Evolutionary conservation across 1,139 yeast species (phyloP).

Genomic region (Williopsis jadinii): DNA sequence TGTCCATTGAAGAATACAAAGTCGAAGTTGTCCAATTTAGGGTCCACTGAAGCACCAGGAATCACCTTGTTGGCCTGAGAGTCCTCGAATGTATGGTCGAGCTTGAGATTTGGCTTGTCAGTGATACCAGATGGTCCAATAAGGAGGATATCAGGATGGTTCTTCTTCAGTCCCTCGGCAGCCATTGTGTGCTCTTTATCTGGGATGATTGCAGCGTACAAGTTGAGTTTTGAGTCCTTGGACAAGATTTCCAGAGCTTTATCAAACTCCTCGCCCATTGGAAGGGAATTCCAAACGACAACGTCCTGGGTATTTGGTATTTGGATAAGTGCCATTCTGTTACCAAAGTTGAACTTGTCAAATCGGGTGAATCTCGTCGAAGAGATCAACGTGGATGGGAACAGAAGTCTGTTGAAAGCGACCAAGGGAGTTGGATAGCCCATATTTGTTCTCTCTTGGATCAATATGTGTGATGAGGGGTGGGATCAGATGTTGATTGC

Average conservation of each 20-base stretch:
- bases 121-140: slow-evolving; percentile 21
- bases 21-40: slow-evolving; percentile 34
- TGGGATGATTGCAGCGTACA: slow-evolving; percentile 36
- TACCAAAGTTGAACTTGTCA: slow-evolving; percentile 46
- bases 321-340: slow-evolving; percentile 45
- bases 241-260: slow-evolving; percentile 35
- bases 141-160: slow-evolving; percentile 14
- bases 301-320: slow-evolving; percentile 33
- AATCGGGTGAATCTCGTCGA: slow-evolving; percentile 40
- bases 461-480: no score
- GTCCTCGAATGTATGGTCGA: slow-evolving; percentile 18
- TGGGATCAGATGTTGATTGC: no score
- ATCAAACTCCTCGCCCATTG: slow-evolving; percentile 38
- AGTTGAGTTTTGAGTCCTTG: slow-evolving; percentile 27
- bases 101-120: slow-evolving; percentile 18
- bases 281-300: slow-evolving; percentile 56
- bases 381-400: slow-evolving; percentile 41
- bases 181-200: slow-evolving; percentile 52
- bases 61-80: slow-evolving; percentile 14
- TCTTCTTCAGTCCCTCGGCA: slow-evolving; percentile 20
- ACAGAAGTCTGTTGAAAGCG: slow-evolving; percentile 38
- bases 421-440: slow-evolving; percentile 28
- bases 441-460: no score
- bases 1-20: slow-evolving; percentile 51
- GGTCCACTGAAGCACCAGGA: slow-evolving; percentile 9